phyloP scores from a whole-genome alignment of 2,329 filamentous ascomycete genomes.

The Microsporum audouinii region DNA sequence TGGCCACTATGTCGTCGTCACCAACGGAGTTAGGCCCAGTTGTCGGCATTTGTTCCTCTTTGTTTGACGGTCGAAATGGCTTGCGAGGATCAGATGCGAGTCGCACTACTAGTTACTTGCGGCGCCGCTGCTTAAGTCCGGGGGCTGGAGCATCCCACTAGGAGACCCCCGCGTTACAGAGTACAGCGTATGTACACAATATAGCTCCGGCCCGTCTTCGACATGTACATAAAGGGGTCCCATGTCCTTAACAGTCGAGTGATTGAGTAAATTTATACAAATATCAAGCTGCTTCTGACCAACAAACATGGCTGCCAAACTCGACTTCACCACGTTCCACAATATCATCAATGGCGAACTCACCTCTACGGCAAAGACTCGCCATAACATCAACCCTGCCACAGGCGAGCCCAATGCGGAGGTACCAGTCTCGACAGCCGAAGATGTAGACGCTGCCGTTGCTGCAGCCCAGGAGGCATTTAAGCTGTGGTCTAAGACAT shows the following conservation, averaged over 20 bases:
- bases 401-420: slow-evolving; percentile 40
- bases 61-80: too few relatives aligned
- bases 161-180: neutral
- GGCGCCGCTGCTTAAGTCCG: neutral
- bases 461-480: slow-evolving; percentile 38
- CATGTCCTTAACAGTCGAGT: neutral
- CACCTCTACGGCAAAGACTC: slow-evolving; percentile 34
- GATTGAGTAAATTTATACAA: neutral
- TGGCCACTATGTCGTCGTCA: neutral
- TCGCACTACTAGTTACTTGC: neutral
- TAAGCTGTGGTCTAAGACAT: slow-evolving; percentile 35
- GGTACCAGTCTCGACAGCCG: slow-evolving; percentile 39
- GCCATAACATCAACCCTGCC: slow-evolving; percentile 42
- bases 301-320: slow-evolving; percentile 7
- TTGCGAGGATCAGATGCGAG: neutral
- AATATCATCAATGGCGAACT: slow-evolving; percentile 44
- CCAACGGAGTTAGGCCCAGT: neutral
- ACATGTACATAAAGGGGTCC: neutral
- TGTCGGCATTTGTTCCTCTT: neutral
- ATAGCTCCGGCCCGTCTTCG: neutral
- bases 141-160: neutral
- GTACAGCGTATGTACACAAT: neutral
- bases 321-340: slow-evolving; percentile 30
- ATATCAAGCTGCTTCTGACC: neutral
- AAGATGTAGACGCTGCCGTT: slow-evolving; percentile 43